A percentile compares a stretch with the other conserved stretches of the same genome.
These are phyloP conservation scores for Citrus unshiu DNA, from an alignment of 345 rosid species.

Conservation along the genomic window DNA sequence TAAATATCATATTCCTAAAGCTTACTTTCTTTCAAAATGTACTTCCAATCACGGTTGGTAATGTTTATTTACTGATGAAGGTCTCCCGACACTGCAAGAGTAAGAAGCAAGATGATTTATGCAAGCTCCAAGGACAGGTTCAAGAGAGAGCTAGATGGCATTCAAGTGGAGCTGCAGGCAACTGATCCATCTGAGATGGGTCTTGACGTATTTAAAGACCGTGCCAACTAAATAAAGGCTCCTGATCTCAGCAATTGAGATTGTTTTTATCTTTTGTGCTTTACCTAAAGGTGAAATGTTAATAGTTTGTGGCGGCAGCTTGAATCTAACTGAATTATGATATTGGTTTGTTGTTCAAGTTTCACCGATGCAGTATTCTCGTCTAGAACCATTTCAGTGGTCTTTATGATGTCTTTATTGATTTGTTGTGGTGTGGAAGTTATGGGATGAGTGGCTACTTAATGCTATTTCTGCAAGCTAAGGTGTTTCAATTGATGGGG, in stretches of 20 bases:
- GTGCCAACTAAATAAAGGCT: constrained; percentile 28
- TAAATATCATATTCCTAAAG: constrained; percentile 11
- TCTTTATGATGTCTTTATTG: constrained; percentile 15
- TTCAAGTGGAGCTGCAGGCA: constrained; percentile 61
- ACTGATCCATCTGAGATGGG: constrained; percentile 66
- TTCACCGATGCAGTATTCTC: constrained; percentile 22
- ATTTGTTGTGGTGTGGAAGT: constrained; percentile 21
- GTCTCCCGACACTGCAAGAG: constrained; percentile 57
- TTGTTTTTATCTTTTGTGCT: background rate
- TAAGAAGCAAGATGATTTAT: constrained; percentile 65
- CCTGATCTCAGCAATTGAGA: background rate
- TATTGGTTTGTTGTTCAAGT: constrained; percentile 27
- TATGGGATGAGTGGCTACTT: constrained; percentile 10
- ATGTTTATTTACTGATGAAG: constrained; percentile 18
- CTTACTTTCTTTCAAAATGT: background rate
- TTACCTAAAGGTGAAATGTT: constrained; percentile 19
- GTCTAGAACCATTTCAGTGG: constrained; percentile 16
- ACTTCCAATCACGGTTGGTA: background rate
- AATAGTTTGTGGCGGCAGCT: constrained; percentile 27
- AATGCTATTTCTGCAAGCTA: constrained; percentile 5
- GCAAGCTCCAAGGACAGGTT: constrained; percentile 27
- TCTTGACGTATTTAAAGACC: constrained; percentile 49
- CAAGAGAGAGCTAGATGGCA: constrained; percentile 56
- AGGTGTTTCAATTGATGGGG: constrained; percentile 1
- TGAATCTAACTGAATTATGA: constrained; percentile 29